Base-by-base conservation (phyloP, 2,329 filamentous ascomycete species). In the Arthrobotrys entomopaga region DNA sequence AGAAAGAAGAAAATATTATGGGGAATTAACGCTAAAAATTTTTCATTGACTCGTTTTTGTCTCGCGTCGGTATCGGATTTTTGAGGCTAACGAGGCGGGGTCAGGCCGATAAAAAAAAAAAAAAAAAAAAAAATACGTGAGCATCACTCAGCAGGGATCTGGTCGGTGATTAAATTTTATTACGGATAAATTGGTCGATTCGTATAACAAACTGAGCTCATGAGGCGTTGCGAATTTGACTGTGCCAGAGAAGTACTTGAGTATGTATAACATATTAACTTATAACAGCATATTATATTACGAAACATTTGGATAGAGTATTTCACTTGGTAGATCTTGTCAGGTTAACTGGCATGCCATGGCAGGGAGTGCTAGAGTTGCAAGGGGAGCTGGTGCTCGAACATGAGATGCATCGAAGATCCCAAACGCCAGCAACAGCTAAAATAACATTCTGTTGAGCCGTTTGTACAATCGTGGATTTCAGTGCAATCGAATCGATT, bases 31-130 rank as follows among this genome's bases (percentile, higher is more conserved):
- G 61, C 61, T 29, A 57, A 59, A 40, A 50, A 24, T 16, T 57
- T 50, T 61, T 34, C 29, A 3, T 34, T 10, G 29, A 5, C 7
- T 6, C 10, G 7, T 19, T 24, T 29, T 22, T 61, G 65, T 69
- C 42, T 69, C 65, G 65, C 65, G 49, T 69, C 57, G 65, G 43
- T 60, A 49, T 69, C 65, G 65, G 65, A 60, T 24, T 69, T 26
- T 56, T 40, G 52, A 46, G 34, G 65, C 65, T 60, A 61, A 54
- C 42, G 48, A 48, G 65, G 52, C 65, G 65, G 65, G 48, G 58
- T 69, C 38, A 69, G 20, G 65, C 65, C 65, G 65, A 69, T 52
- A 20, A 29, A 40, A n/a, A n/a, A n/a, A n/a, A n/a, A n/a, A n/a
- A n/a, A n/a, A n/a, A n/a, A n/a, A n/a, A n/a, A n/a, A n/a, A n/a